phyloP scores from a whole-genome alignment of 768 basidiomycete genomes.

The Rhizopogon roseolus region DNA sequence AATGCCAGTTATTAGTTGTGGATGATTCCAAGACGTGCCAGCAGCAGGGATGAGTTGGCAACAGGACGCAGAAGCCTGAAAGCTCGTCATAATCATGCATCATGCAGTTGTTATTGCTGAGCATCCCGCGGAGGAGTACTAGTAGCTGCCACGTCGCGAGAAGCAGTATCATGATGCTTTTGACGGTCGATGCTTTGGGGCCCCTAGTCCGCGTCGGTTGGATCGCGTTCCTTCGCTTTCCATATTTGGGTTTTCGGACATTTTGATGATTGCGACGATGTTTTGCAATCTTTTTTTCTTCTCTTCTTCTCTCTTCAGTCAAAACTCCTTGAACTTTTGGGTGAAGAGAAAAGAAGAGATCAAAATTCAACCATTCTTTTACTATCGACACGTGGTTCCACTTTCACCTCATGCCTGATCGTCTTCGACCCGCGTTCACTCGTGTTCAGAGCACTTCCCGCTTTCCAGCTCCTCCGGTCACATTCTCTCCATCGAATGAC shows the following conservation, averaged over 20 bases:
- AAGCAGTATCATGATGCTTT: too few species aligned
- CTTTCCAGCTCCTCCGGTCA: constrained; percentile 31
- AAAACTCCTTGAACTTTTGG: constrained; percentile 31
- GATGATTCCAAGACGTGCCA: too few species aligned
- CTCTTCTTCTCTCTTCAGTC: constrained; percentile 47
- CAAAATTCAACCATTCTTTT: constrained; percentile 1
- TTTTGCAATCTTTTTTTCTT: constrained; percentile 11
- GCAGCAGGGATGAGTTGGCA: too few species aligned
- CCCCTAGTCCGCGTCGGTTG: too few species aligned
- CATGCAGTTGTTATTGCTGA: too few species aligned
- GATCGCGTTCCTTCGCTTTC: not conserved
- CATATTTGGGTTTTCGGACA: not conserved
- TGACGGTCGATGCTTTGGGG: too few species aligned
- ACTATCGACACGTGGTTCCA: not conserved
- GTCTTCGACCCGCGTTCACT: constrained; percentile 38
- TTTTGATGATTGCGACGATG: not conserved
- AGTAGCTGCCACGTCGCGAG: too few species aligned
- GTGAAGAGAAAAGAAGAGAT: constrained; percentile 46
- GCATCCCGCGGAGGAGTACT: too few species aligned
- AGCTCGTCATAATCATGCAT: too few species aligned
- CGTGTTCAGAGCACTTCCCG: constrained; percentile 39
- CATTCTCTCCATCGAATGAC: constrained; percentile 23
- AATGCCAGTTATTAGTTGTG: too few species aligned
- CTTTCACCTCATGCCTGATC: constrained; percentile 13
- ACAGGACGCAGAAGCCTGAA: too few species aligned